Conservation (phyloP, 116 monocot species). For the Dioscorea cayenensis region DNA sequence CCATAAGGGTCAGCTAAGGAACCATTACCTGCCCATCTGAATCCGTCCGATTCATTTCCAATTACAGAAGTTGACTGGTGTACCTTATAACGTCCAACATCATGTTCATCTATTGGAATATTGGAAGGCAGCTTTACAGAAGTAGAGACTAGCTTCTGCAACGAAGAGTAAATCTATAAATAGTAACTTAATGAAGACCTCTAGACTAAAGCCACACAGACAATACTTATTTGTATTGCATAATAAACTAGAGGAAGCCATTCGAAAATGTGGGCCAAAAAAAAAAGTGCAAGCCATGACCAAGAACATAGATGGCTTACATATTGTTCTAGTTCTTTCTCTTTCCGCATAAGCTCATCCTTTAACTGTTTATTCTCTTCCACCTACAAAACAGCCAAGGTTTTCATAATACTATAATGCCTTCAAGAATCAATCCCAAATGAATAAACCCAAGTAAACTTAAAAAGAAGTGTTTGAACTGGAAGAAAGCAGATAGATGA, state of each 20-base stretch:
- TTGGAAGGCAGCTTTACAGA: conserved; percentile 25
- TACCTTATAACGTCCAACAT: conserved; percentile 16
- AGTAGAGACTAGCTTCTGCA: conserved; percentile 43
- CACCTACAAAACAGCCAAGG: conserved; percentile 33
- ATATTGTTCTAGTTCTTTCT: conserved; percentile 60
- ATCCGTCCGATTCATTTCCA: conserved; percentile 22
- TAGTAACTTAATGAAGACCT: background rate
- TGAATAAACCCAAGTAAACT: background rate
- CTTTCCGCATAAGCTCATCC: conserved; percentile 53
- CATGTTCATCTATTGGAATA: conserved; percentile 24
- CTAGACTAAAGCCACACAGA: no score
- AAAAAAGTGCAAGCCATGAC: background rate
- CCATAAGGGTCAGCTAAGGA: conserved; percentile 26
- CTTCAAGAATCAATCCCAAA: background rate
- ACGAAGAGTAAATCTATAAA: background rate
- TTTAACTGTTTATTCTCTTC: conserved; percentile 79
- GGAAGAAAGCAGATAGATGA: background rate
- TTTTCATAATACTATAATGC: background rate
- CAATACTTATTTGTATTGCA: background rate
- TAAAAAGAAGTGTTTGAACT: background rate
- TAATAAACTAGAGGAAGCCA: background rate
- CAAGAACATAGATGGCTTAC: conserved; percentile 27
- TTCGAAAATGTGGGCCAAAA: background rate
- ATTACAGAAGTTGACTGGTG: conserved; percentile 15
- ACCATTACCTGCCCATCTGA: conserved; percentile 24